These are phyloP conservation scores for Hirsutella thompsonii DNA, from an alignment of 2,329 filamentous ascomycete genomes.

Conservation along the genomic window DNA sequence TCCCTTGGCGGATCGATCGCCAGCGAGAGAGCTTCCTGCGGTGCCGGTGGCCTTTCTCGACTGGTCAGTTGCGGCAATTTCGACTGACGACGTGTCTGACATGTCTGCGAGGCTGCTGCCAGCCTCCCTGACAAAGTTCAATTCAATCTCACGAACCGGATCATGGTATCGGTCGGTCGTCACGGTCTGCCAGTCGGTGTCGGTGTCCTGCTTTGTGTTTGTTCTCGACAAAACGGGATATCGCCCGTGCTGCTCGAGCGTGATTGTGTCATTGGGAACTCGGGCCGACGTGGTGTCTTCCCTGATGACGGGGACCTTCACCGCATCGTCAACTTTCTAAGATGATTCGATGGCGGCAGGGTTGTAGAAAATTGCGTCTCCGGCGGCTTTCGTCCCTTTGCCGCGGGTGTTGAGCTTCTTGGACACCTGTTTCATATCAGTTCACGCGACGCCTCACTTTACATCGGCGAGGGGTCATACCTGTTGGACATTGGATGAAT, in stretches of 20 bases:
- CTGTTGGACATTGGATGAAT: slow-evolving; percentile 26
- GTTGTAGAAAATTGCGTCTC: slow-evolving; percentile 21
- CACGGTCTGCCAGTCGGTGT: slow-evolving; percentile 24
- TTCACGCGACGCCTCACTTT: slow-evolving; percentile 6
- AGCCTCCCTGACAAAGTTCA: slow-evolving; percentile 14
- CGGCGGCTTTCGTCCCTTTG: background rate
- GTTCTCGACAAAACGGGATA: slow-evolving; percentile 6
- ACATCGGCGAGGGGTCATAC: slow-evolving; percentile 17
- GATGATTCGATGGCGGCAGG: slow-evolving; percentile 21
- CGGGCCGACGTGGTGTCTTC: slow-evolving; percentile 1
- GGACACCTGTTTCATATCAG: slow-evolving; percentile 1
- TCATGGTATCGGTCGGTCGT: slow-evolving; percentile 16
- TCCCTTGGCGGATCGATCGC: background rate
- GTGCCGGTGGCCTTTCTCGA: background rate
- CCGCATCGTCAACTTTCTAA: slow-evolving; percentile 26
- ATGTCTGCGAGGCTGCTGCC: slow-evolving; percentile 33
- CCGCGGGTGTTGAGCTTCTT: background rate
- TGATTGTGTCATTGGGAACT: background rate
- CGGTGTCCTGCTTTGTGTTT: slow-evolving; percentile 6
- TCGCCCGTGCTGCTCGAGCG: background rate
- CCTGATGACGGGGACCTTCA: slow-evolving; percentile 20
- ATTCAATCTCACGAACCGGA: slow-evolving; percentile 9
- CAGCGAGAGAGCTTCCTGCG: background rate
- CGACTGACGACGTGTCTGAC: slow-evolving; percentile 20
- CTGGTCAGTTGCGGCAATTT: slow-evolving; percentile 2